phyloP scores from a whole-genome alignment of 345 rosid species.

The Arabidopsis arenosa region DNA sequence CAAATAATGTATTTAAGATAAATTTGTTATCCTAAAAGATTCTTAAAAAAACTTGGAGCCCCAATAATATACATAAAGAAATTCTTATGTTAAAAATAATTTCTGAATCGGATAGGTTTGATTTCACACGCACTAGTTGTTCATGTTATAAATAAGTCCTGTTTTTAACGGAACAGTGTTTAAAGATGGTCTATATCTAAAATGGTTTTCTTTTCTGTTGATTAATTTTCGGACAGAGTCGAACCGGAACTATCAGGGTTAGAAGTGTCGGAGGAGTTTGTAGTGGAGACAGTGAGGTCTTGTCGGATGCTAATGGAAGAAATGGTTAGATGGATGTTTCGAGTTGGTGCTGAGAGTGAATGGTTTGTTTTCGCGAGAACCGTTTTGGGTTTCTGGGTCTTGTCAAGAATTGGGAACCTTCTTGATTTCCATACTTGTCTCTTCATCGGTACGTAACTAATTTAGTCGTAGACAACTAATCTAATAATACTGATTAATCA shows the following conservation, averaged over 20 bases:
- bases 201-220: neutral
- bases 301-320: constrained; percentile 39
- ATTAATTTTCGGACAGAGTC: constrained; percentile 39
- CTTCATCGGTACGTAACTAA: constrained; percentile 29
- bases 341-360: constrained; percentile 46
- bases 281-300: constrained; percentile 41
- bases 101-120: neutral
- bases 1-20: neutral
- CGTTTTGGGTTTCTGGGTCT: constrained; percentile 42
- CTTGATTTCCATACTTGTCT: constrained; percentile 27
- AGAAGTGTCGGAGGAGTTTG: constrained; percentile 48
- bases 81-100: neutral
- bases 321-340: constrained; percentile 51
- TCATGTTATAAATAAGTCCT: neutral
- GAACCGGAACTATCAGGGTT: constrained; percentile 50
- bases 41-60: neutral
- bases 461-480: neutral
- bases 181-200: neutral
- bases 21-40: neutral
- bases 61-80: neutral
- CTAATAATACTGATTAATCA: neutral
- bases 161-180: too few species aligned
- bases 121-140: neutral
- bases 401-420: constrained; percentile 35
- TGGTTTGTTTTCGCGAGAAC: constrained; percentile 47